phyloP scores from a whole-genome alignment of 495 filamentous ascomycete genomes.

The Aspergillus egyptiacus region DNA sequence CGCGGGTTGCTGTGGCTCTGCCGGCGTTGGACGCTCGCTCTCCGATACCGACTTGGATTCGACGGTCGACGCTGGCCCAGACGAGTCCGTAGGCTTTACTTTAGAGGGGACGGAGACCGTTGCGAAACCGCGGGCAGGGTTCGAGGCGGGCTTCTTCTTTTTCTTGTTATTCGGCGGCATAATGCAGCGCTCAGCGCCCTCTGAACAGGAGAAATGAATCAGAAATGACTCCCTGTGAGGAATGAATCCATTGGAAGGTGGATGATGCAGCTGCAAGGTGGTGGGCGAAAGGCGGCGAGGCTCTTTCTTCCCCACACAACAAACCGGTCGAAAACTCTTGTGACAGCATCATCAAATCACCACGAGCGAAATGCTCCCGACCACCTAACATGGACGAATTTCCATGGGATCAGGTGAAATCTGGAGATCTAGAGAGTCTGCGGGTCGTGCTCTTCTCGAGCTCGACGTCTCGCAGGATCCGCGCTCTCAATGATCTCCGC shows the following conservation, averaged over 20 bases:
- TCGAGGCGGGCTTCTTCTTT: constrained; percentile 76
- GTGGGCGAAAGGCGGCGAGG: constrained; percentile 12
- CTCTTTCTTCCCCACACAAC: constrained; percentile 20
- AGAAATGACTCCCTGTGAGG: constrained; percentile 6
- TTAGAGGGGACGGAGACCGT: constrained; percentile 88
- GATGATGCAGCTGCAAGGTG: constrained; percentile 2
- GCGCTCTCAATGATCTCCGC: constrained; percentile 45
- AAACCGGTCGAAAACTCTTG: constrained; percentile 36
- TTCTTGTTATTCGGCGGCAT: constrained; percentile 80
- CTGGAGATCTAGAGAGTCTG: constrained; percentile 43
- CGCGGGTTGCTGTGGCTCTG: constrained; percentile 18
- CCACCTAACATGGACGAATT: constrained; percentile 41
- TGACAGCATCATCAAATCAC: constrained; percentile 37
- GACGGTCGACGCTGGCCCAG: constrained; percentile 26
- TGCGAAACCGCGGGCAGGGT: constrained; percentile 85
- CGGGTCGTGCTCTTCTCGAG: constrained; percentile 42
- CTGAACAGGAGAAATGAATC: neutral
- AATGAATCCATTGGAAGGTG: neutral
- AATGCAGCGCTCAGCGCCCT: constrained; percentile 16
- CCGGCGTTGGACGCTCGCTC: constrained; percentile 33
- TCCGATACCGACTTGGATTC: constrained; percentile 38
- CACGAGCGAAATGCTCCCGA: constrained; percentile 22
- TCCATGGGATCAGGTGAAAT: constrained; percentile 46
- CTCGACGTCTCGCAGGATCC: constrained; percentile 43
- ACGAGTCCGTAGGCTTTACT: constrained; percentile 32